Percentiles rank a stretch among this genome's conserved stretches.
phyloP scores from a whole-genome alignment of 805 yeast species.

The Maudiozyma turicensis region DNA sequence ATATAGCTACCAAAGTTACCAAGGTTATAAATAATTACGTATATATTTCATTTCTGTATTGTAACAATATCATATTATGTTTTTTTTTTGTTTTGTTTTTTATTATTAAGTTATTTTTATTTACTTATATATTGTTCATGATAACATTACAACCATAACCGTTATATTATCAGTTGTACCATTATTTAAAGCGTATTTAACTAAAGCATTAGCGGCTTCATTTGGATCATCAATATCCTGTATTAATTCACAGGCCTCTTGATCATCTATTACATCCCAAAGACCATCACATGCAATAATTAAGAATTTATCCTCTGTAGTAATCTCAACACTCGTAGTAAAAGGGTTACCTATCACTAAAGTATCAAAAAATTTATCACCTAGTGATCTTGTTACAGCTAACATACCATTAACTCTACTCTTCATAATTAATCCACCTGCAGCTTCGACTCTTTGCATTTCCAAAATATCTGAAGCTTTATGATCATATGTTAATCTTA shows the following conservation, averaged over 20 bases:
- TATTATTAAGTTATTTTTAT: background rate
- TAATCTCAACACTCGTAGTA: constrained; percentile 77
- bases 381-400: constrained; percentile 88
- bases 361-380: constrained; percentile 87
- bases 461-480: constrained; percentile 80
- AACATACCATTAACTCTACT: constrained; percentile 91
- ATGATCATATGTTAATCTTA: constrained; percentile 83
- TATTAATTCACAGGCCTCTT: constrained; percentile 68
- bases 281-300: constrained; percentile 94
- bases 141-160: constrained; percentile 65
- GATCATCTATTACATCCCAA: constrained; percentile 91
- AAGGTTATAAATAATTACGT: background rate
- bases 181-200: constrained; percentile 63
- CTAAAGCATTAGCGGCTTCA: constrained; percentile 56
- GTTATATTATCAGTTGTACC: constrained; percentile 88
- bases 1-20: background rate
- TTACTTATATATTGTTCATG: constrained; percentile 1
- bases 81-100: background rate
- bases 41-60: background rate
- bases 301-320: constrained; percentile 56
- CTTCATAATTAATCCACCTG: constrained; percentile 83
- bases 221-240: constrained; percentile 46
- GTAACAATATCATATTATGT: background rate
- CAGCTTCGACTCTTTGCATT: constrained; percentile 57
- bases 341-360: constrained; percentile 85